Base-by-base conservation (phyloP, 2,329 filamentous ascomycete species). In the Apiospora pterosperma region DNA sequence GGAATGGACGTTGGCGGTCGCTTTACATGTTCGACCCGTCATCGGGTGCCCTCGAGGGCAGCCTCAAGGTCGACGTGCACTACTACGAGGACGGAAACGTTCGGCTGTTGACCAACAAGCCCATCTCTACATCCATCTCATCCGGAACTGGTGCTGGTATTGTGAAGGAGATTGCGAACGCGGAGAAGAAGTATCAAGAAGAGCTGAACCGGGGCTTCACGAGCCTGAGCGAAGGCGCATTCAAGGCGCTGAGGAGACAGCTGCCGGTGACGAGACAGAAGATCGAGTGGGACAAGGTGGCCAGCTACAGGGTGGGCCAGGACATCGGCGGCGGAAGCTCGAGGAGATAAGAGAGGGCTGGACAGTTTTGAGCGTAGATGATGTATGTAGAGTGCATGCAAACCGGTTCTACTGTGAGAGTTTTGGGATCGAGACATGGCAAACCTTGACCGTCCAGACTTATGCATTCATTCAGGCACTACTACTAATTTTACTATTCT, bases 1-100 rank as follows among this genome's bases (percentile, higher is more conserved):
- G 91, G 92, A 98, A 97, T 80, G 96, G 96, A 67, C 93, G 96
- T 68, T 99, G 96, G 92, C 92, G 96, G 73, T 94, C 92, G 59
- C 85, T 91, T 62, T 98, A 98, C 82, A 85, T 91, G 72, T 91
- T 91, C 78, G 85, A 90, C 67, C 89, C 93, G 5, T 81, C 88
- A n/a, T 86, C 86, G 1, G 84, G 84, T 68, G 83, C 83, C 59
- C 81, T 98, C 52, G 88, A 89, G 41, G 96, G 96, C 72, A 88
- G 85, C 65, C 89, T 98, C 78, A 93, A 95, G 77, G 92, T 97
- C 63, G 94, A 98, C 71, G 95, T 99, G 62, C 96, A 99, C 84
- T 99, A 99, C 85, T 99, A 99, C 82, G 96, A 99, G 81, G 96
- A 99, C 76, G 96, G 96, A 67, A 99, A 99, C 76, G 96, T 99